Evolutionary conservation across 2,329 filamentous ascomycete genomes (phyloP).

Genomic region (Nannizziopsis arthrosporioides): DNA sequence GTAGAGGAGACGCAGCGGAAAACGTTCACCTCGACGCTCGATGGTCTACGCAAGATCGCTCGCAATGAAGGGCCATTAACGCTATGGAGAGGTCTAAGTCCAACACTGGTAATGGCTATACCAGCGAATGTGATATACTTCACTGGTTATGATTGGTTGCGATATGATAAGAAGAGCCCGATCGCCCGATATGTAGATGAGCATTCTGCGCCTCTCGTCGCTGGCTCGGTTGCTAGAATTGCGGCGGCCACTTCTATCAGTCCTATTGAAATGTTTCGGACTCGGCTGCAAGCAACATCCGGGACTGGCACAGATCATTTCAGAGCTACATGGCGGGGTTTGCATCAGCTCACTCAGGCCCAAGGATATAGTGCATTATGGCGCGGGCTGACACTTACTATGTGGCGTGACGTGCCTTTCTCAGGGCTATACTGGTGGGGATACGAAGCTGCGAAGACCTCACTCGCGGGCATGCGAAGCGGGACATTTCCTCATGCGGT

Average conservation of each 20-base stretch:
- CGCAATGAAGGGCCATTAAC: slow-evolving; percentile 79
- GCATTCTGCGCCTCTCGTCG: slow-evolving; percentile 64
- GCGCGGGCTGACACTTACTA: slow-evolving; percentile 77
- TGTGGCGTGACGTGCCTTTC: slow-evolving; percentile 96
- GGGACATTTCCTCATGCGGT: slow-evolving; percentile 25
- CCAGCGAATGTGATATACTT: slow-evolving; percentile 98
- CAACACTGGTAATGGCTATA: slow-evolving; percentile 84
- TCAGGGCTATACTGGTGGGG: slow-evolving; percentile 98
- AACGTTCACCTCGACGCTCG: slow-evolving; percentile 80
- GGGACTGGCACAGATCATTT: slow-evolving; percentile 53
- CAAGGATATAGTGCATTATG: slow-evolving; percentile 75
- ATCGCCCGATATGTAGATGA: slow-evolving; percentile 54
- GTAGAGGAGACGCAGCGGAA: slow-evolving; percentile 75
- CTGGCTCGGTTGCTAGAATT: slow-evolving; percentile 65
- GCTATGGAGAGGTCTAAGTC: slow-evolving; percentile 86
- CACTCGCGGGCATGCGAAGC: slow-evolving; percentile 55
- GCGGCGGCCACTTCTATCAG: slow-evolving; percentile 72
- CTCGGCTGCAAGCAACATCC: slow-evolving; percentile 72
- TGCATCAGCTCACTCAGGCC: slow-evolving; percentile 65
- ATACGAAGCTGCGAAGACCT: slow-evolving; percentile 71
- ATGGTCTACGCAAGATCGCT: slow-evolving; percentile 87
- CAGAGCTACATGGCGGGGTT: slow-evolving; percentile 60
- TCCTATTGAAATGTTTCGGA: slow-evolving; percentile 89
- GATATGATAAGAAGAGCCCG: slow-evolving; percentile 61
- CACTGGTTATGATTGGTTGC: slow-evolving; percentile 91